phyloP scores from a whole-genome alignment of 139 green algal genomes.

The Chlorella sp. region DNA sequence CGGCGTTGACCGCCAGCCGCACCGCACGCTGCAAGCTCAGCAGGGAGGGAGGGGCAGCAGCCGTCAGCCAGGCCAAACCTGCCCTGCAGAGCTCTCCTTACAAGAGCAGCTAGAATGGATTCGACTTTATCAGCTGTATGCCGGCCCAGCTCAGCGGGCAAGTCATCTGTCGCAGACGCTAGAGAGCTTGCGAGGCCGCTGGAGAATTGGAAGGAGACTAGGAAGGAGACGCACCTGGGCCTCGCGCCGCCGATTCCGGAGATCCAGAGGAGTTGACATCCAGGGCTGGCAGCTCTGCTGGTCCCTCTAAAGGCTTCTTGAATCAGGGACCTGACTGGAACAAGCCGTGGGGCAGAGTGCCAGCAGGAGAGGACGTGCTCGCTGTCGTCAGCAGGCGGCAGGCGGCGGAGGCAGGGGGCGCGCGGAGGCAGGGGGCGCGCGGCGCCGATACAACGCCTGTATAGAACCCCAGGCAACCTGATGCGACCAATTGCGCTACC shows the following conservation, averaged over 20 bases:
- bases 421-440: too few relatives aligned
- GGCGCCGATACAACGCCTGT: too few relatives aligned
- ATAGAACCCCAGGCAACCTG: too few relatives aligned
- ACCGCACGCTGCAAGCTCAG: slow-evolving; percentile 37
- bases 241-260: slow-evolving; percentile 42
- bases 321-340: neutral
- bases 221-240: slow-evolving; percentile 47
- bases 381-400: too few relatives aligned
- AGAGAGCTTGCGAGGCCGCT: too few relatives aligned
- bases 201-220: too few relatives aligned
- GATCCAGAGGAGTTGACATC: slow-evolving; percentile 47
- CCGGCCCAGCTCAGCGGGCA: neutral
- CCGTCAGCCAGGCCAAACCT: neutral
- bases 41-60: neutral
- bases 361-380: too few relatives aligned
- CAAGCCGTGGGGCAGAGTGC: too few relatives aligned
- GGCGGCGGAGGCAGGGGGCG: too few relatives aligned
- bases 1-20: slow-evolving; percentile 40
- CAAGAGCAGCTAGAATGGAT: neutral
- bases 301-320: neutral
- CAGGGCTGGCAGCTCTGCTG: neutral
- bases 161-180: neutral
- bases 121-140: neutral
- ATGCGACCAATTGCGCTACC: too few relatives aligned
- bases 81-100: too few relatives aligned